These are phyloP conservation scores for Phialemoniopsis sp. DNA, from an alignment of 2,329 filamentous ascomycete genomes.

Conservation along the genomic window DNA sequence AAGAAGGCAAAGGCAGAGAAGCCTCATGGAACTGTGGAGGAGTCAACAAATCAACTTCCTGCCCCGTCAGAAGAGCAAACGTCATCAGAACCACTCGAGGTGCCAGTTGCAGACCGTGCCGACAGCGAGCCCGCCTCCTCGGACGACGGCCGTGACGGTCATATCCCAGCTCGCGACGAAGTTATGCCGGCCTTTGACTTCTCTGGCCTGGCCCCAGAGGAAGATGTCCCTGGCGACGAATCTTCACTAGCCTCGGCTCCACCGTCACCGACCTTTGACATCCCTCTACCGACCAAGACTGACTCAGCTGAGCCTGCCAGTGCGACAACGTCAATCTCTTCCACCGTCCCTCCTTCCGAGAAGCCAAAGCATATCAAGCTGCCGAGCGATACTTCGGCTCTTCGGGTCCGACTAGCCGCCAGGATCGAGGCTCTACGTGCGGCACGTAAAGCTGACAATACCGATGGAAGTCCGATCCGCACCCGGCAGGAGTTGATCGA, in stretches of 20 bases:
- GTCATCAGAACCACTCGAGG: slow-evolving; percentile 8
- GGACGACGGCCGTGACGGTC: no score
- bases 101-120: slow-evolving; percentile 19
- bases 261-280: slow-evolving; percentile 61
- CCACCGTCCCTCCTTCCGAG: slow-evolving; percentile 54
- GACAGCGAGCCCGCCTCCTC: slow-evolving; percentile 12
- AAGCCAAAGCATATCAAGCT: slow-evolving; percentile 64
- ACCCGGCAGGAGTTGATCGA: slow-evolving; percentile 92
- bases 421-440: slow-evolving; percentile 83
- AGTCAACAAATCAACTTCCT: slow-evolving; percentile 19
- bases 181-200: slow-evolving; percentile 41
- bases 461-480: slow-evolving; percentile 75
- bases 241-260: slow-evolving; percentile 39
- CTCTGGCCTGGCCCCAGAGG: slow-evolving; percentile 41
- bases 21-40: slow-evolving; percentile 9
- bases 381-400: slow-evolving; percentile 67
- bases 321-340: slow-evolving; percentile 66
- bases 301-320: slow-evolving; percentile 43
- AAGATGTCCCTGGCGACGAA: slow-evolving; percentile 28
- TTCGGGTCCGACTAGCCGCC: slow-evolving; percentile 75
- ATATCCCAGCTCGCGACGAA: slow-evolving; percentile 8
- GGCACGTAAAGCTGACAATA: slow-evolving; percentile 80
- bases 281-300: slow-evolving; percentile 29
- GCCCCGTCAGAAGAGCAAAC: slow-evolving; percentile 6
- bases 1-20: slow-evolving; percentile 17